phyloP scores from a whole-genome alignment of 495 filamentous ascomycete genomes.

The Neurospora cerealis region DNA sequence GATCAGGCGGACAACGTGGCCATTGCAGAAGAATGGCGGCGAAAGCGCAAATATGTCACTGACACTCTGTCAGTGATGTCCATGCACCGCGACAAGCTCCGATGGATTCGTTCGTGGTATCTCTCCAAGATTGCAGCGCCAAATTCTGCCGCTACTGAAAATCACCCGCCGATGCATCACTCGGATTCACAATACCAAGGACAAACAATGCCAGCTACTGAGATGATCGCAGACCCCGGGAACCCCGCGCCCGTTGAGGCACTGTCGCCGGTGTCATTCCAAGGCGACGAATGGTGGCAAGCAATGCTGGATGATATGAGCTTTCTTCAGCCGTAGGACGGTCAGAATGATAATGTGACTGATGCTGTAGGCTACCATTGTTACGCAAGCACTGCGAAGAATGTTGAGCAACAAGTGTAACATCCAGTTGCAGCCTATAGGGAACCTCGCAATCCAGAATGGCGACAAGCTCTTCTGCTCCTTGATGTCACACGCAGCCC shows the following conservation, averaged over 20 bases:
- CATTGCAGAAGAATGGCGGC: constrained; percentile 3
- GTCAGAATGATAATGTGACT: not conserved
- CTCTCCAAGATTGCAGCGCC: constrained; percentile 2
- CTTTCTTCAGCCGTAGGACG: not conserved
- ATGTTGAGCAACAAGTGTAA: not conserved
- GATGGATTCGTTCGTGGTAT: constrained; percentile 18
- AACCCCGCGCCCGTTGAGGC: not conserved
- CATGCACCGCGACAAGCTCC: constrained; percentile 10
- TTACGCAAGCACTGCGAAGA: not conserved
- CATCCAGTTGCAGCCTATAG: not conserved
- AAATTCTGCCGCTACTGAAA: not conserved
- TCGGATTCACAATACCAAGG: not conserved
- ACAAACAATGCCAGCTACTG: not conserved
- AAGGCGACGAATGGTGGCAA: constrained; percentile 10
- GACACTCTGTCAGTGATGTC: constrained; percentile 3
- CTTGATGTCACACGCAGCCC: not conserved
- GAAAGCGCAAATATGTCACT: constrained; percentile 9
- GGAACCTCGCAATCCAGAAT: not conserved
- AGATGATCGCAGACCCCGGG: not conserved
- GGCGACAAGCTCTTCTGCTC: not conserved
- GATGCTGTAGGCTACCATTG: not conserved
- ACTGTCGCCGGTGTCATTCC: not conserved
- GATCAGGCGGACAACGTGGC: constrained; percentile 7
- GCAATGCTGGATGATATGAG: constrained; percentile 1
- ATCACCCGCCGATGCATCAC: constrained; percentile 1